Conservation (phyloP, 768 basidiomycete genomes). For the Porphyrellus cyaneotinctus region DNA sequence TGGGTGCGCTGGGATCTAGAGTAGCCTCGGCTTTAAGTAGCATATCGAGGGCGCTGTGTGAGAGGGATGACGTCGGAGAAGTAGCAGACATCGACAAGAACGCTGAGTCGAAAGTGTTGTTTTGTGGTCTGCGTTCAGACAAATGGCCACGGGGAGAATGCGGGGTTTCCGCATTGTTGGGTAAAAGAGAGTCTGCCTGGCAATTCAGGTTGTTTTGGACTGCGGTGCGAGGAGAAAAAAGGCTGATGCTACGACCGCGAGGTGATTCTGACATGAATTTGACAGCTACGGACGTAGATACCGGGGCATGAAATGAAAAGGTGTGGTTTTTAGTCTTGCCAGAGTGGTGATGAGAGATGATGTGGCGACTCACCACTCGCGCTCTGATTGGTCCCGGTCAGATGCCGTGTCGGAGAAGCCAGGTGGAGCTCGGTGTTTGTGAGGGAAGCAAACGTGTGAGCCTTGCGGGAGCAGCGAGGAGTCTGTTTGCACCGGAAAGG, state of each 20-base stretch:
- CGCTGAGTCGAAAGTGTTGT: constrained; percentile 23
- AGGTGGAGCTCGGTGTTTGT: constrained; percentile 33
- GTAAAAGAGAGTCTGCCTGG: constrained; percentile 17
- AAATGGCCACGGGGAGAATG: constrained; percentile 26
- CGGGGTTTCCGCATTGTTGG: constrained; percentile 34
- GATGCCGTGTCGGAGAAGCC: constrained; percentile 21
- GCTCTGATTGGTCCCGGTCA: constrained; percentile 27
- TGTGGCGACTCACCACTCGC: constrained; percentile 28
- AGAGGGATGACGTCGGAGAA: constrained; percentile 32
- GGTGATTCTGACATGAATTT: constrained; percentile 26
- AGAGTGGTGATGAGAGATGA: constrained; percentile 9
- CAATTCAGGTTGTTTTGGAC: constrained; percentile 16
- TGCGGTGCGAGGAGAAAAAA: constrained; percentile 30
- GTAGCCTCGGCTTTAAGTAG: constrained; percentile 31
- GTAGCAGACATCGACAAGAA: constrained; percentile 20
- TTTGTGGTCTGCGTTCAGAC: constrained; percentile 22
- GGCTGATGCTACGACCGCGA: constrained; percentile 34
- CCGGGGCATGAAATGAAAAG: constrained; percentile 19
- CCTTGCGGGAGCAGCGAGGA: constrained; percentile 32
- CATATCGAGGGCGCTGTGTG: constrained; percentile 27
- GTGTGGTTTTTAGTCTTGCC: constrained; percentile 19
- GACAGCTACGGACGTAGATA: constrained; percentile 14
- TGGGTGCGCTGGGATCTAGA: constrained; percentile 14
- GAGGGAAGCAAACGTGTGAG: constrained; percentile 29
- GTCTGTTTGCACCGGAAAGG: constrained; percentile 20